Evolutionary conservation across 345 rosid species (phyloP).

Genomic region (Hirschfeldia incana): DNA sequence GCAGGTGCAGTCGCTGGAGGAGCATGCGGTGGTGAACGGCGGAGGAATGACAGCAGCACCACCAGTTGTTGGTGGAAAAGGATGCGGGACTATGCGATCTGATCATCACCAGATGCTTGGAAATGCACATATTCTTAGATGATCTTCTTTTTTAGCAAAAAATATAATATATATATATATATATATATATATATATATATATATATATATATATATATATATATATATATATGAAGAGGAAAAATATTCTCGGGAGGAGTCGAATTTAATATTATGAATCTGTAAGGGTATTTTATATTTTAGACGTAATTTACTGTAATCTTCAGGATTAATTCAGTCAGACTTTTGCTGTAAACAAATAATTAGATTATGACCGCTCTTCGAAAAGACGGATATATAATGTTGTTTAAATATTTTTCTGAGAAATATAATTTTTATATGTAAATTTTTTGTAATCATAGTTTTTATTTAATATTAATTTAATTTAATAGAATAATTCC

Average conservation of each 20-base stretch:
- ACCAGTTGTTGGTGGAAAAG: conserved; percentile 45
- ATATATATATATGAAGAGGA: conserved; percentile 1
- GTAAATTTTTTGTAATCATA: too few species aligned
- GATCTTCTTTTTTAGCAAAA: background rate
- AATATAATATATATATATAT: too few species aligned
- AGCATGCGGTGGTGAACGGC: conserved; percentile 52
- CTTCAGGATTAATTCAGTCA: background rate
- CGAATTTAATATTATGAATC: conserved; percentile 19
- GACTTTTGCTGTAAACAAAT: conserved; percentile 4
- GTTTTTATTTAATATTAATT: too few species aligned
- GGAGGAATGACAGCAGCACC: conserved; percentile 34
- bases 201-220: too few species aligned
- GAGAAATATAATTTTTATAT: too few species aligned
- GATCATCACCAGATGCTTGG: conserved; percentile 44
- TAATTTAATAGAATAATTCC: too few species aligned
- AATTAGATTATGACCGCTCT: too few species aligned
- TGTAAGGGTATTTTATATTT: background rate
- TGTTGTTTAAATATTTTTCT: too few species aligned
- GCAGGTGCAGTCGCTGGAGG: conserved; percentile 77
- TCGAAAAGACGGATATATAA: too few species aligned
- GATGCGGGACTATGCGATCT: conserved; percentile 45
- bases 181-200: background rate
- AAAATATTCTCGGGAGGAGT: background rate
- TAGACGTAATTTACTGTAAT: background rate
- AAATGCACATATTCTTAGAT: conserved; percentile 63